phyloP scores from a whole-genome alignment of 208 protist genomes.

The Spongospora subterranea region DNA sequence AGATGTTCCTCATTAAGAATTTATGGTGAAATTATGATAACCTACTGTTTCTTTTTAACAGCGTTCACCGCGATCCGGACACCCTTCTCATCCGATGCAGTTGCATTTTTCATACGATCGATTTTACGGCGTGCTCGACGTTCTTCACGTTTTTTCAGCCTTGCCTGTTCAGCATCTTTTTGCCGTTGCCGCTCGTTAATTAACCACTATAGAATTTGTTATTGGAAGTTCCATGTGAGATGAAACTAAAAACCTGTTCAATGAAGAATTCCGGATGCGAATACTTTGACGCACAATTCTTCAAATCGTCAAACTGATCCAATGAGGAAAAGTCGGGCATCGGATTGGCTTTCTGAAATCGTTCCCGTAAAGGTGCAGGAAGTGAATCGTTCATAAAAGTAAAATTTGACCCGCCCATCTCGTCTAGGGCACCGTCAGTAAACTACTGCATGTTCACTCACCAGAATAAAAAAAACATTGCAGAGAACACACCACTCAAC shows the following conservation, averaged over 20 bases:
- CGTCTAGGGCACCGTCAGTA: neutral
- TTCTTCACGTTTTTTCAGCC: neutral
- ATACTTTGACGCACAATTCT: slow-evolving; percentile 36
- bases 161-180: neutral
- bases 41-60: slow-evolving; percentile 54
- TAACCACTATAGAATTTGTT: slow-evolving; percentile 11
- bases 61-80: slow-evolving; percentile 30
- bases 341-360: neutral
- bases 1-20: neutral
- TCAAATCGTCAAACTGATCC: neutral
- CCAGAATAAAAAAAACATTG: no score
- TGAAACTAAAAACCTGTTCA: neutral
- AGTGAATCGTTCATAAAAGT: neutral
- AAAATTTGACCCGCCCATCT: neutral
- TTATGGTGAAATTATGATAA: neutral
- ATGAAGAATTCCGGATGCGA: slow-evolving; percentile 53
- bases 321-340: neutral
- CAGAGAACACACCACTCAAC: no score
- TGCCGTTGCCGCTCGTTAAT: slow-evolving; percentile 51
- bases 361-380: neutral
- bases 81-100: neutral
- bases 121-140: neutral
- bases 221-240: neutral
- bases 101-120: neutral
- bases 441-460: no score